A percentile compares a stretch with the other conserved stretches of the same genome.
phyloP scores from a whole-genome alignment of 2,329 filamentous ascomycete species.

The Lithohypha guttulata region DNA sequence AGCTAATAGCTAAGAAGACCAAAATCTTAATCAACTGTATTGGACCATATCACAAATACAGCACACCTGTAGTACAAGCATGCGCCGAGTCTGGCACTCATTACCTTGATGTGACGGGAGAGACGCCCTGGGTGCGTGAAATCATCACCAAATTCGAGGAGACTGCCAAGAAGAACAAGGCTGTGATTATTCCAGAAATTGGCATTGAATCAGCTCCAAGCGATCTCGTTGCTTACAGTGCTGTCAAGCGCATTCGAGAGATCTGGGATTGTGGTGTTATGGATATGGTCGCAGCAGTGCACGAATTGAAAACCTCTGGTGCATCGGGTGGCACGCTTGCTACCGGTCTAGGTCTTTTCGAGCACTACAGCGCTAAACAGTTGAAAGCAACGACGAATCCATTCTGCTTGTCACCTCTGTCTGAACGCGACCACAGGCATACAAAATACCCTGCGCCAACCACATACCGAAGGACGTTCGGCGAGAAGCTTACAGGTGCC shows the following conservation, averaged over 20 bases:
- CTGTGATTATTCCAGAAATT: slow-evolving; percentile 51
- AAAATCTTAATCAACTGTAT: slow-evolving; percentile 49
- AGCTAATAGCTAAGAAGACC: slow-evolving; percentile 45
- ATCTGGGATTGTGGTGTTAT: slow-evolving; percentile 40
- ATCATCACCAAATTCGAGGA: slow-evolving; percentile 53
- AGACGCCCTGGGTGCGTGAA: slow-evolving; percentile 52
- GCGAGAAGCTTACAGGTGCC: slow-evolving; percentile 40
- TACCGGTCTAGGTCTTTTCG: slow-evolving; percentile 51
- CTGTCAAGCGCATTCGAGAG: slow-evolving; percentile 44
- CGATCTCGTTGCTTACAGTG: slow-evolving; percentile 43
- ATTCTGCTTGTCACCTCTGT: slow-evolving; percentile 23
- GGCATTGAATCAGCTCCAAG: slow-evolving; percentile 53
- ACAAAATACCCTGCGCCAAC: slow-evolving; percentile 33
- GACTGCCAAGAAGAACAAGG: slow-evolving; percentile 47
- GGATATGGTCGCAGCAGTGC: slow-evolving; percentile 42
- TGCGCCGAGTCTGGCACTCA: slow-evolving; percentile 56
- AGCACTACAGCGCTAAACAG: slow-evolving; percentile 21
- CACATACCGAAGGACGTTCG: slow-evolving; percentile 26
- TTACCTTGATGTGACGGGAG: slow-evolving; percentile 57
- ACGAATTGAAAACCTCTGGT: slow-evolving; percentile 42
- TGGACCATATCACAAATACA: slow-evolving; percentile 54
- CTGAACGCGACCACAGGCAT: slow-evolving; percentile 40
- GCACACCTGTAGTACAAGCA: slow-evolving; percentile 53
- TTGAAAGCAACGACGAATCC: slow-evolving; percentile 15
- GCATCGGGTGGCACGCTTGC: slow-evolving; percentile 53